Conservation (phyloP, 164 flowering plant genomes). For the Vitis rupestris region DNA sequence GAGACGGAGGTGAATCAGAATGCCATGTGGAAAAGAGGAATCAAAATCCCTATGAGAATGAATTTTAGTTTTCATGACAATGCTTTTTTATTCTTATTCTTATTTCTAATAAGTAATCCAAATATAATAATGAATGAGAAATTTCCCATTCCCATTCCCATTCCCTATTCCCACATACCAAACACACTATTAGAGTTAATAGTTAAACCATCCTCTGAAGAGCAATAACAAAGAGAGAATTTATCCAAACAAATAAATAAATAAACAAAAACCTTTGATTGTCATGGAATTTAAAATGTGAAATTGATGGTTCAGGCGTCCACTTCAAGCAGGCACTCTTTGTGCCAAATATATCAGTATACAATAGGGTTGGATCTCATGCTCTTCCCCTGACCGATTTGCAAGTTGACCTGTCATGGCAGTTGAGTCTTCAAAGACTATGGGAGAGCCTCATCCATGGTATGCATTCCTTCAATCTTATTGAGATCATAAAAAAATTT, state of each 20-base stretch:
- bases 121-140: neutral
- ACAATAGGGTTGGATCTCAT: conserved; percentile 68
- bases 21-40: too few relatives aligned
- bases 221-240: neutral
- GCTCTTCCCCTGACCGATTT: conserved; percentile 41
- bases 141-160: neutral
- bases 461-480: too few relatives aligned
- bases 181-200: too few relatives aligned
- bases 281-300: neutral
- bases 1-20: too few relatives aligned
- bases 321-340: conserved; percentile 87
- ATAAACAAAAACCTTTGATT: neutral
- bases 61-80: too few relatives aligned
- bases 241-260: neutral
- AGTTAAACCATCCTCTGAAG: too few relatives aligned
- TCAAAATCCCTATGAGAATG: too few relatives aligned
- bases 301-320: conserved; percentile 58
- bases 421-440: conserved; percentile 65
- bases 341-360: conserved; percentile 76
- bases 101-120: neutral
- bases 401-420: conserved; percentile 87
- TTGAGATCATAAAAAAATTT: too few relatives aligned
- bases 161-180: too few relatives aligned
- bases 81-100: too few relatives aligned
- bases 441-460: conserved; percentile 70